These are phyloP conservation scores for Tillandsia leiboldiana DNA, from an alignment of 176 grass and related monocot genomes.

Conservation along the genomic window DNA sequence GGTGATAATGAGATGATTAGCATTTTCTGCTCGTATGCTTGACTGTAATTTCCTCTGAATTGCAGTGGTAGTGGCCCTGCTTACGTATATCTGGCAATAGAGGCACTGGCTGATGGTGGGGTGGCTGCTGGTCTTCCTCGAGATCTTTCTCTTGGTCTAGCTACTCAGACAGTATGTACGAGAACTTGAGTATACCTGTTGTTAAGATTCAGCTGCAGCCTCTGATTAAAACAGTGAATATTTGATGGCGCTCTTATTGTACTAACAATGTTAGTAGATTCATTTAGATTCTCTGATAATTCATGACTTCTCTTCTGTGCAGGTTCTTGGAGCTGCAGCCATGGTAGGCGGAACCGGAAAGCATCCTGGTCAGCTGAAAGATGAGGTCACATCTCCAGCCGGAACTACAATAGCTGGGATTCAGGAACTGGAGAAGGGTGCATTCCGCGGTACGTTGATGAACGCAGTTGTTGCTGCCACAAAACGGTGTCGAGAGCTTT, in stretches of 20 bases:
- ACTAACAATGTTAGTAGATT: neutral
- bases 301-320: neutral
- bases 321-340: conserved; percentile 88
- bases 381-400: conserved; percentile 92
- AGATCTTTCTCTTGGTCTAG: conserved; percentile 87
- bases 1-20: neutral
- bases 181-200: neutral
- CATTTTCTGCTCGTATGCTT: neutral
- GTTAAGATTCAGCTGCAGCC: neutral
- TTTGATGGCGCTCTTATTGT: neutral
- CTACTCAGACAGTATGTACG: conserved; percentile 76
- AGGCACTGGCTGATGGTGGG: conserved; percentile 96
- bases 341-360: conserved; percentile 84
- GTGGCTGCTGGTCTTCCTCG: conserved; percentile 97
- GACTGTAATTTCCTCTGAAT: conserved; percentile 15
- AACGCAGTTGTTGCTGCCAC: conserved; percentile 87
- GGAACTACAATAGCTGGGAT: conserved; percentile 95
- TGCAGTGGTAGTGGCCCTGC: conserved; percentile 93
- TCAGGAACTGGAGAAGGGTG: conserved; percentile 73
- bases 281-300: neutral
- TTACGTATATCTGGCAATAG: conserved; percentile 90
- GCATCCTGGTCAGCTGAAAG: conserved; percentile 91
- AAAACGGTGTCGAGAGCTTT: conserved; percentile 71
- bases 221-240: neutral
- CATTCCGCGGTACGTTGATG: conserved; percentile 71